Evolutionary conservation across 1,284 basidiomycete species (phyloP), one percentile per base, ranked within the genome.

Genomic region (Gomphus bonarii): DNA sequence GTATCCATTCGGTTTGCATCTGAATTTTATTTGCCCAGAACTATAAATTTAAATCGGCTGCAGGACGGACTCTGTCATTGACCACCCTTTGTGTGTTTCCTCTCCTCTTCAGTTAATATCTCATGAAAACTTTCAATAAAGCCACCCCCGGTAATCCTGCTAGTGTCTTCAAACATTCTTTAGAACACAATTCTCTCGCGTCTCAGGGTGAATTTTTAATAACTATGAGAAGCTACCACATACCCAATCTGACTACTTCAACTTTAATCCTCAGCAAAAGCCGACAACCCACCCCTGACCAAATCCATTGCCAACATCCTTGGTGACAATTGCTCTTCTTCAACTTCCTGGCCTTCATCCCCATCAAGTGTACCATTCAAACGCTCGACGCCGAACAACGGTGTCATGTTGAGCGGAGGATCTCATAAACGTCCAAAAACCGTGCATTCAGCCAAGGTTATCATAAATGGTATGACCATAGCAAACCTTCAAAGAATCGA

Each of bases 1-100:
- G n/a, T n/a, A 28, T 48, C 30, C 28, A 30, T 48, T 30, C 22
- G 16, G 30, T n/a, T 28, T 28, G 16, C 25, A 18, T 9, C 12
- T 18, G 18, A n/a, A n/a, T 10, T 22, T 30, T 16, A n/a, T 12
- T 22, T 8, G 12, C 30, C 10, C n/a, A 58, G 57, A 46, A 28
- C 16, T 58, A 53, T 20, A 58, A 53, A 35, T 58, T 58, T 22
- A 58, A 58, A 53, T 36, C 57, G 5, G 20, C 57, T 31, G 18
- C 49, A 16, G 50, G 50, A 28, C 18, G 11, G 4, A 30, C n/a
- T 20, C 48, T 22, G 18, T 52, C 57, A 6, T 16, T 25, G 4
- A 16, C 57, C 28, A 46, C 38, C 40, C 10, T 50, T 18, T 30
- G 46, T 51, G 18, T 16, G 50, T 16, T 48, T 28, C 18, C 28